phyloP scores from a whole-genome alignment of 257 asterid species.

The Solanum acaule region DNA sequence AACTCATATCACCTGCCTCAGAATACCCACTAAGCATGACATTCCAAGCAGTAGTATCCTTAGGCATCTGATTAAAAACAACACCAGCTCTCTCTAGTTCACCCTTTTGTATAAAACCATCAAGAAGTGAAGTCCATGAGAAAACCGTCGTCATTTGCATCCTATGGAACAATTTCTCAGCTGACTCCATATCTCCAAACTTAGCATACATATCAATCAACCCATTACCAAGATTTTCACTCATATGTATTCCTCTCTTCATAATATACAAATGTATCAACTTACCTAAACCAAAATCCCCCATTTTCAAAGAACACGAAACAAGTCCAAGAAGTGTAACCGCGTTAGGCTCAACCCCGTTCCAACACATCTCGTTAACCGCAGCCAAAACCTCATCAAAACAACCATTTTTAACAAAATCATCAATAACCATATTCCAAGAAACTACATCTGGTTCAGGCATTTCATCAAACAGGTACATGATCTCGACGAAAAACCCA shows the following conservation, averaged over 20 bases:
- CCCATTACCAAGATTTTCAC: slow-evolving; percentile 17
- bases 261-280: slow-evolving; percentile 38
- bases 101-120: slow-evolving; percentile 48
- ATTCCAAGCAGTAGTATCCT: slow-evolving; percentile 9
- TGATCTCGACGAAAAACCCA: neutral
- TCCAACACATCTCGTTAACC: slow-evolving; percentile 31
- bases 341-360: slow-evolving; percentile 53
- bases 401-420: slow-evolving; percentile 31
- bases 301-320: slow-evolving; percentile 35
- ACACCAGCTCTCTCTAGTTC: slow-evolving; percentile 36
- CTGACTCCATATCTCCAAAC: slow-evolving; percentile 43
- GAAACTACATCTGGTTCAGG: slow-evolving; percentile 48
- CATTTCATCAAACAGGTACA: slow-evolving; percentile 55
- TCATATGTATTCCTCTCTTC: neutral
- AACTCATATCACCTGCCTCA: slow-evolving; percentile 16
- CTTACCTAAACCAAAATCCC: slow-evolving; percentile 26
- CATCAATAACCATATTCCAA: slow-evolving; percentile 53
- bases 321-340: slow-evolving; percentile 55
- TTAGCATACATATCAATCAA: slow-evolving; percentile 46
- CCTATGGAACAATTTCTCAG: slow-evolving; percentile 34
- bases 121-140: slow-evolving; percentile 72
- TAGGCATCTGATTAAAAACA: slow-evolving; percentile 40
- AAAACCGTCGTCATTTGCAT: slow-evolving; percentile 37
- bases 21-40: slow-evolving; percentile 4
- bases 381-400: slow-evolving; percentile 20